Conservation (phyloP, 495 filamentous ascomycete genomes). For the Glutinoglossum americanum region DNA sequence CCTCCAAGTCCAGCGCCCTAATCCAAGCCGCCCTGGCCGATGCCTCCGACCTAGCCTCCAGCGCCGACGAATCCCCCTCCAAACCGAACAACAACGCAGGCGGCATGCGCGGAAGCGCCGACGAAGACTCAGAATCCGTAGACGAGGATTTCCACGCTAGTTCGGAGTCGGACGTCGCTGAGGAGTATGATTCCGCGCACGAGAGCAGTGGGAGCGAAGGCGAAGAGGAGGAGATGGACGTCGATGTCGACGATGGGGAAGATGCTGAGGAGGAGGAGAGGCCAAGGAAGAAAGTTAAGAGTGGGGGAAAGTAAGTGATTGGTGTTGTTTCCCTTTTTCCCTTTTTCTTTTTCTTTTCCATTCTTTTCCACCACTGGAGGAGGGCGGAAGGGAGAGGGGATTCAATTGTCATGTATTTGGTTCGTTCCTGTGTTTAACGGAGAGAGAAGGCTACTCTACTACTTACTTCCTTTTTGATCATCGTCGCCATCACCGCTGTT, state of each 20-base stretch:
- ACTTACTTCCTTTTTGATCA: no score
- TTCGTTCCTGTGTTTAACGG: no score
- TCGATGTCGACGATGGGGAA: conserved; percentile 25
- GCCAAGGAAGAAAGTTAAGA: conserved; percentile 32
- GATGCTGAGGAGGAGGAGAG: conserved; percentile 29
- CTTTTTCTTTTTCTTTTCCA: not conserved
- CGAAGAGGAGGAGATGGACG: conserved; percentile 47
- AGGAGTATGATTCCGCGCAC: conserved; percentile 84
- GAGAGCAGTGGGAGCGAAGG: conserved; percentile 58
- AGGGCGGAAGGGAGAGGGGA: no score
- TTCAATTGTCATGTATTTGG: no score
- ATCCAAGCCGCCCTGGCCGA: conserved; percentile 64
- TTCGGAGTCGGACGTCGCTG: conserved; percentile 81
- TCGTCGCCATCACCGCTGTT: no score
- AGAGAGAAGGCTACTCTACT: no score
- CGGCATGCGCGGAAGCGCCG: conserved; percentile 70
- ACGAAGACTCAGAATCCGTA: conserved; percentile 83
- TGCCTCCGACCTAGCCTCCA: conserved; percentile 56
- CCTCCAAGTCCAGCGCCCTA: conserved; percentile 30
- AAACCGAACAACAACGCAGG: conserved; percentile 18
- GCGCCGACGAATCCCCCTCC: conserved; percentile 47
- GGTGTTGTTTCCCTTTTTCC: not conserved
- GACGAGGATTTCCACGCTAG: conserved; percentile 93
- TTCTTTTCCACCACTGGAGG: no score
- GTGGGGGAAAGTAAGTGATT: not conserved